These are phyloP conservation scores for Phyllostachys edulis DNA, from an alignment of 176 grass and related monocot species.

Conservation along the genomic window DNA sequence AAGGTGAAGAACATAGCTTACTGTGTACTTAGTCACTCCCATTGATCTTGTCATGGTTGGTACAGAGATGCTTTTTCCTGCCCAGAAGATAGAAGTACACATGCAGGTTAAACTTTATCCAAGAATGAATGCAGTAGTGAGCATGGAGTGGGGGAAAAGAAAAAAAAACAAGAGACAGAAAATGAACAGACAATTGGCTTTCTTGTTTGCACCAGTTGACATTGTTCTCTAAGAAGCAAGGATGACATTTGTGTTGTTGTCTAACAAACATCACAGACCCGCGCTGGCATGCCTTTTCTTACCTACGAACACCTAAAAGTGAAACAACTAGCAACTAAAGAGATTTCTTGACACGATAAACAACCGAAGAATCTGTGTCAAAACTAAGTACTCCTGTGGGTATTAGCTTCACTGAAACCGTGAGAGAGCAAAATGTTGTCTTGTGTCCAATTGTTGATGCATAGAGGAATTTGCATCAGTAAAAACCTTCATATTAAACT, in stretches of 20 bases:
- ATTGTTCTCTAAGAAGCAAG: not conserved
- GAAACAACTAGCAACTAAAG: slow-evolving; percentile 30
- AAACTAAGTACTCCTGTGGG: slow-evolving; percentile 16
- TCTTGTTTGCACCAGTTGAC: slow-evolving; percentile 23
- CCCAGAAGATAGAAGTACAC: too few relatives aligned
- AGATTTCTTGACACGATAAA: slow-evolving; percentile 35
- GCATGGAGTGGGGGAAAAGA: too few relatives aligned
- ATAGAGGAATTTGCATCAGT: not conserved
- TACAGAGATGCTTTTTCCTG: too few relatives aligned
- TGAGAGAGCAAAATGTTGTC: not conserved
- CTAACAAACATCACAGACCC: slow-evolving; percentile 6
- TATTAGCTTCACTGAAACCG: slow-evolving; percentile 2
- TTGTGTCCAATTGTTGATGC: not conserved
- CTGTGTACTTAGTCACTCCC: not conserved
- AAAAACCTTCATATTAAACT: not conserved
- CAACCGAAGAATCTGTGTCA: slow-evolving; percentile 17
- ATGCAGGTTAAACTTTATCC: too few relatives aligned
- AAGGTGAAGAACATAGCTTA: not conserved
- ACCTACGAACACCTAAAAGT: slow-evolving; percentile 56
- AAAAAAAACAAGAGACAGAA: not conserved
- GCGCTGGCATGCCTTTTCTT: slow-evolving; percentile 35
- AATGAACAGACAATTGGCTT: slow-evolving; percentile 24
- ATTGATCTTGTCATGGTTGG: not conserved
- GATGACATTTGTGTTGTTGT: not conserved
- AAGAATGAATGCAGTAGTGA: too few relatives aligned